Evolutionary conservation across 371 early-diverging fungal genomes (phyloP), one percentile per base, ranked within the genome.

Genomic region (Mortierella sp.): DNA sequence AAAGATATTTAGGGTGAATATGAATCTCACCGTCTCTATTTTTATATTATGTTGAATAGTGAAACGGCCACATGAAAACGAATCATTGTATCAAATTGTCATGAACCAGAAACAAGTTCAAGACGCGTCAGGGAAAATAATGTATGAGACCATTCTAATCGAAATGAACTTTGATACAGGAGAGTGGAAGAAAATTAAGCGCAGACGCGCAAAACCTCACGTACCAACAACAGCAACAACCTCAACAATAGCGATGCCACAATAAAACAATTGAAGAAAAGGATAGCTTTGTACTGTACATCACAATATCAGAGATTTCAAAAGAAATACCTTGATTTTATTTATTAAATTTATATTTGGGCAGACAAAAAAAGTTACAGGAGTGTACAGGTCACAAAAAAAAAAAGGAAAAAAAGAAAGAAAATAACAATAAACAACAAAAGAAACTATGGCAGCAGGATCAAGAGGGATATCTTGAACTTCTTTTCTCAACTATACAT

Each of bases 131-230:
- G 83, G 84, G 53, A 80, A 71, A 60, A 71, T 68, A 15, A 80
- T 81, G 68, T 74, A 73, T 24, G 85, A 85, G 65, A 58, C 74
- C 52, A 79, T 85, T 45, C 43, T 85, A 24, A 83, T 85, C 50
- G 85, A 85, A 63, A 85, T 85, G 81, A 85, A 85, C 72, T 73
- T 83, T 59, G 75, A 76, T 45, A 77, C 80, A 40, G 85, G 85
- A 4, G 74, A 79, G 60, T 85, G 85, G 85, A 76, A 83, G 60
- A 85, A 85, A 64, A 76, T 85, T 58, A 83, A 83, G 72, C 79
- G 77, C 22, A 72, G 72, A 58, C 63, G 77, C 2, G 45, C 63
- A 52, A 50, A 61, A 21, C 77, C 77, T 7, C 77, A 77, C 57
- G 68, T 64, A 11, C 67, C 72, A 8, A 32, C 61, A 21, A 24